Base-by-base conservation (phyloP, 176 grass and related monocot species). In the Elaeis guineensis region DNA sequence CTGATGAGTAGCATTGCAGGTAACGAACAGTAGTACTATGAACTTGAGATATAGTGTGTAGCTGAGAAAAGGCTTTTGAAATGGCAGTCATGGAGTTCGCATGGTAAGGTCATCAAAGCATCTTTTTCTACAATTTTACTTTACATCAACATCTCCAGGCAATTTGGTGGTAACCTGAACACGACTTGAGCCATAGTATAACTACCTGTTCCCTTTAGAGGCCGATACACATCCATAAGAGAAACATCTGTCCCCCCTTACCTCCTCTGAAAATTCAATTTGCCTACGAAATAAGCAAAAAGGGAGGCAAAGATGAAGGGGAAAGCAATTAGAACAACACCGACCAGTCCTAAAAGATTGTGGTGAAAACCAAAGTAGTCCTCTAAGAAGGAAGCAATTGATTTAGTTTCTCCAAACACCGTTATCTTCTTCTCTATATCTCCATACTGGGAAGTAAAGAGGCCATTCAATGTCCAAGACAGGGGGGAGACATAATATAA, bases 221-320 rank as follows among this genome's bases (percentile, higher is more conserved):
- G 35, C 35, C 11, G 8, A 44, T 44, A 14, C 35, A 44, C 35
- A 44, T 44, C 9, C 0, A 44, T 44, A 44, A 44, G 9, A 44
- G 35, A 44, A 11, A 44, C 9, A 44, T 44, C 4, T 14, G 11
- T 17, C 5, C 6, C 16, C 16, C 19, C 55, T 77, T 74, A 89
- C 66, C 85, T 65, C 50, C 69, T 85, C 55, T 95, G 89, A 72
- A 89, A 95, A 66, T 89, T 89, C 49, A 89, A 54, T 68, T 84
- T 89, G 21, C 78, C 77, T 60, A 86, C 80, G 66, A 49, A 75
- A 30, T 83, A 82, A 25, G 75, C 78, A 25, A 95, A 95, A 16
- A 83, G 25, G 21, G 39, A 20, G 23, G 89, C 85, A 55, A 85
- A 85, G 6, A 78, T 3, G 58, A 82, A 3, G 11, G 89, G 89